Conservation (phyloP, 495 filamentous ascomycete species). For the Aspergillus campestris region DNA sequence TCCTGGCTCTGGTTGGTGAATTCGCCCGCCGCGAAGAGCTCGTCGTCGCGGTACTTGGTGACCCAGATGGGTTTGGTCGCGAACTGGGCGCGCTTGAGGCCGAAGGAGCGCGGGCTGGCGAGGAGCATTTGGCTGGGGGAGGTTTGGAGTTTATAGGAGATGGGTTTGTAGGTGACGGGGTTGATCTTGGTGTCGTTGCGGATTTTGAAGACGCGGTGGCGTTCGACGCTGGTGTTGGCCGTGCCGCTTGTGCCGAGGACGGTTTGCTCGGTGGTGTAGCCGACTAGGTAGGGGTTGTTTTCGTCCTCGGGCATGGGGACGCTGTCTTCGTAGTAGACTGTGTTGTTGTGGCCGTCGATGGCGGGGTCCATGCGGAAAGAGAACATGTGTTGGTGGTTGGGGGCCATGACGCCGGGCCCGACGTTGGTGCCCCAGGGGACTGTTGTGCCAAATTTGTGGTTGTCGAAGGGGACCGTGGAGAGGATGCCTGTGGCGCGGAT, state of each 20-base stretch:
- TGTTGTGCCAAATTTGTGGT: conserved; percentile 30
- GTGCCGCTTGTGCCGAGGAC: conserved; percentile 54
- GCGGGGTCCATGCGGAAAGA: conserved; percentile 80
- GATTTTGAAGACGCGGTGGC: conserved; percentile 75
- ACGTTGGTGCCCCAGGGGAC: conserved; percentile 77
- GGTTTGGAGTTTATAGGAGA: conserved; percentile 71
- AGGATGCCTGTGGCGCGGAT: conserved; percentile 86
- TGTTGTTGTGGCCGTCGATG: conserved; percentile 66
- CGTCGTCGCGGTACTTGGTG: conserved; percentile 66
- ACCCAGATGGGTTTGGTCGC: conserved; percentile 79
- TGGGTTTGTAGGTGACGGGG: conserved; percentile 63
- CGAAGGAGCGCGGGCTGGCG: conserved; percentile 58
- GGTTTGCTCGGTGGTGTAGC: conserved; percentile 60
- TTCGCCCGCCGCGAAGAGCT: conserved; percentile 74
- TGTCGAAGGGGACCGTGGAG: conserved; percentile 70
- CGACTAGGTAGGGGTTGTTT: conserved; percentile 67
- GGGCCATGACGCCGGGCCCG: conserved; percentile 71
- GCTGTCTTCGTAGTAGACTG: conserved; percentile 63
- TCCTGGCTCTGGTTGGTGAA: conserved; percentile 80
- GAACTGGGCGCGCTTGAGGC: conserved; percentile 71
- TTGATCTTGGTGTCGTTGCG: conserved; percentile 62
- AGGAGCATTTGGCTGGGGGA: conserved; percentile 73
- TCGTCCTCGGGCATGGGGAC: conserved; percentile 62
- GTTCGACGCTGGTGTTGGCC: conserved; percentile 49
- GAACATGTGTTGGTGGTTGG: conserved; percentile 86